A percentile compares a stretch with the other conserved stretches of the same genome.
Evolutionary conservation across 2,329 filamentous ascomycete species (phyloP).

Genomic region (Clonostachys byssicola): DNA sequence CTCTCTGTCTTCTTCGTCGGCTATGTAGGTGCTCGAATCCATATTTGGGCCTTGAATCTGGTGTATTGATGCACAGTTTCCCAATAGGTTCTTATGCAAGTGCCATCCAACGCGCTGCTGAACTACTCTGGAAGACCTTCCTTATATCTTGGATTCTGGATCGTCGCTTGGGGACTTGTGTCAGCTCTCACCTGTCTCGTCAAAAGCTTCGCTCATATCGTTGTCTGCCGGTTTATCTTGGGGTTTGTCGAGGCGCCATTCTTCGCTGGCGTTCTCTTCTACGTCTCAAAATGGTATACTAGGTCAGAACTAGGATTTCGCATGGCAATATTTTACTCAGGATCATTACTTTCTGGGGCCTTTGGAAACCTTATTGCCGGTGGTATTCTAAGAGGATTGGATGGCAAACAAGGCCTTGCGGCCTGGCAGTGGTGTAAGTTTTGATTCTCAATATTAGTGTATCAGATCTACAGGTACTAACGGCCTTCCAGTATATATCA

Average conservation of each 20-base stretch:
- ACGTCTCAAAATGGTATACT: constrained; percentile 65
- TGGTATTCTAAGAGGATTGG: constrained; percentile 53
- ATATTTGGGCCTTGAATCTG: not conserved
- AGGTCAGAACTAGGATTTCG: constrained; percentile 48
- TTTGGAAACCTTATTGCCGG: constrained; percentile 56
- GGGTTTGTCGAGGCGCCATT: constrained; percentile 63
- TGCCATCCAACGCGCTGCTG: constrained; percentile 53
- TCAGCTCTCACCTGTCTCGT: constrained; percentile 53
- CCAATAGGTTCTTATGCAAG: constrained; percentile 38
- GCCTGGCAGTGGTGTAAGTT: constrained; percentile 61
- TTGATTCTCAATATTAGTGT: no score
- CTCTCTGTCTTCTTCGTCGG: constrained; percentile 7
- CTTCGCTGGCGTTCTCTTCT: constrained; percentile 57
- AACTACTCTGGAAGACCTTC: constrained; percentile 42
- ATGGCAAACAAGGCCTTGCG: constrained; percentile 45
- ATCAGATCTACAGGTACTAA: no score
- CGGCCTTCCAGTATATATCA: no score
- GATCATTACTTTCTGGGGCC: constrained; percentile 14
- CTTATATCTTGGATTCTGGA: constrained; percentile 44
- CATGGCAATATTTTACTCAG: constrained; percentile 45
- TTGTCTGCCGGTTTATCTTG: constrained; percentile 52
- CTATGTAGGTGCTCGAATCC: constrained; percentile 1
- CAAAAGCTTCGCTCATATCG: constrained; percentile 47
- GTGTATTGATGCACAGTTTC: constrained; percentile 6
- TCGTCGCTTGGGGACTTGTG: constrained; percentile 56